Conservation (phyloP, 495 filamentous ascomycete genomes). For the Aspergillus sparsus region DNA sequence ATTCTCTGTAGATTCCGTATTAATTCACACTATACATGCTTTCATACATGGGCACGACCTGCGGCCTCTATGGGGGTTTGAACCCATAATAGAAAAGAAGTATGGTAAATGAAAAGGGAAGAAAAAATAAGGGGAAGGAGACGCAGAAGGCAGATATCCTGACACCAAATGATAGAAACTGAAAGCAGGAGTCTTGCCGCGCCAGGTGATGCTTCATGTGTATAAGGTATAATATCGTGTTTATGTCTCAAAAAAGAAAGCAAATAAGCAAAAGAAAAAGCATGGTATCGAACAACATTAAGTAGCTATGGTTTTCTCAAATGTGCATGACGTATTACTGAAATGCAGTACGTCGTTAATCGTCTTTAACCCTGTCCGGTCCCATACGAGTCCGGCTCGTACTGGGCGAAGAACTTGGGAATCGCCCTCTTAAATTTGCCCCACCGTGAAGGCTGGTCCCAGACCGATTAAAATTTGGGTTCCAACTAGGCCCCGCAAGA, state of each 20-base stretch:
- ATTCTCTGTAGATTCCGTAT: neutral
- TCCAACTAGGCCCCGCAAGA: slow-evolving; percentile 23
- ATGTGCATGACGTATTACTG: neutral
- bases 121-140: neutral
- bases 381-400: slow-evolving; percentile 47
- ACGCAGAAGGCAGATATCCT: slow-evolving; percentile 14
- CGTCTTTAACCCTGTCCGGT: slow-evolving; percentile 35
- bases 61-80: slow-evolving; percentile 6
- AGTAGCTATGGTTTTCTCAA: slow-evolving; percentile 19
- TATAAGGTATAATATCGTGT: slow-evolving; percentile 2
- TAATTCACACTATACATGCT: slow-evolving; percentile 11
- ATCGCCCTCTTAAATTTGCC: slow-evolving; percentile 24
- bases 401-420: slow-evolving; percentile 34
- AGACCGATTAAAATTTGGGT: slow-evolving; percentile 26
- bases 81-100: neutral
- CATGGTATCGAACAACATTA: slow-evolving; percentile 23
- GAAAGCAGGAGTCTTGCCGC: slow-evolving; percentile 16
- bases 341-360: slow-evolving; percentile 22
- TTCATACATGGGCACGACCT: slow-evolving; percentile 15
- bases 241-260: slow-evolving; percentile 15
- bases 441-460: slow-evolving; percentile 22
- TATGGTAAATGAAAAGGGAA: neutral
- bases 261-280: neutral
- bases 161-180: slow-evolving; percentile 13
- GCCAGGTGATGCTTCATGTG: slow-evolving; percentile 27